Conservation (phyloP, 2,329 filamentous ascomycete species). For the Escovopsis sp. region DNA sequence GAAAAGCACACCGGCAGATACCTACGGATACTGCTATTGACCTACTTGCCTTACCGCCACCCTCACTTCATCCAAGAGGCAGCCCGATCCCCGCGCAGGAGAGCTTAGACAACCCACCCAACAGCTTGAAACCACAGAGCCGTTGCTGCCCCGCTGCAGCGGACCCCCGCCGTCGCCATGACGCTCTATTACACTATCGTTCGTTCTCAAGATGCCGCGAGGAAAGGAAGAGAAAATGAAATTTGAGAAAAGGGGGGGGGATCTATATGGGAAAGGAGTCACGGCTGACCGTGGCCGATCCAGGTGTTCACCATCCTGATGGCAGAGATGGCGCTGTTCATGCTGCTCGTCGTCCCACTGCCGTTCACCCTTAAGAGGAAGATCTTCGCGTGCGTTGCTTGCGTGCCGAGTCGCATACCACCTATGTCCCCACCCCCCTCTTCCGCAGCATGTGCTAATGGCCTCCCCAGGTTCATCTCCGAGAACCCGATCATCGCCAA, state of each 20-base stretch:
- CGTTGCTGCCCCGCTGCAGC: no score
- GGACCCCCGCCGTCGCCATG: conserved; percentile 26
- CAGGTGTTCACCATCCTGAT: conserved; percentile 76
- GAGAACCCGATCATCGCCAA: conserved; percentile 76
- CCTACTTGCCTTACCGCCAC: no score
- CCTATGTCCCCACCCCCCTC: not conserved
- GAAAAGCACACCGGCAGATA: no score
- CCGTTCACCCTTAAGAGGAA: conserved; percentile 75
- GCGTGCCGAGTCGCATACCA: not conserved
- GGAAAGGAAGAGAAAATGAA: not conserved
- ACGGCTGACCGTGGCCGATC: not conserved
- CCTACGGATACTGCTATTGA: no score
- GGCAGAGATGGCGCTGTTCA: conserved; percentile 69
- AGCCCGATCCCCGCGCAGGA: no score
- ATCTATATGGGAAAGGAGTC: conserved; percentile 4
- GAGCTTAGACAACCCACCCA: not conserved
- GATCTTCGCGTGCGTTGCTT: conserved; percentile 57
- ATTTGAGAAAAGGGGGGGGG: no score
- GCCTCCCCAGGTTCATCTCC: conserved; percentile 64
- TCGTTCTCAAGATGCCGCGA: conserved; percentile 10
- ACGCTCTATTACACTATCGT: conserved; percentile 45
- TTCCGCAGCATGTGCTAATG: not conserved
- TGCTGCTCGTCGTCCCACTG: conserved; percentile 69
- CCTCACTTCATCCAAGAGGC: no score
- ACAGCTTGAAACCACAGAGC: not conserved